Percentiles rank a stretch among this genome's conserved stretches.
Conservation (phyloP, 139 green algal genomes). For the Volvox reticuliferus region DNA sequence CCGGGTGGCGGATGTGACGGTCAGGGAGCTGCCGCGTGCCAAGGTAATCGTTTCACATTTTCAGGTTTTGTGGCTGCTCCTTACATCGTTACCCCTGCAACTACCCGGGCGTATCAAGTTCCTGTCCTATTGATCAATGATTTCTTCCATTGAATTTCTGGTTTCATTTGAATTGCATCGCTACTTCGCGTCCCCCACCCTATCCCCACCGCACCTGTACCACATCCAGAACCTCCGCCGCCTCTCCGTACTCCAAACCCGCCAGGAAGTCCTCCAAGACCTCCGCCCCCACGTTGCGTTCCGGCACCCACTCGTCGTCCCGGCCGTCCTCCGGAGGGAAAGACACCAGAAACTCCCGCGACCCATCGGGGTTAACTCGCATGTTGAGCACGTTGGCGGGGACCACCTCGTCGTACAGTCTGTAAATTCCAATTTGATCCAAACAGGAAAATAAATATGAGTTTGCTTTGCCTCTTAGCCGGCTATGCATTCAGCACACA, state of each 20-base stretch:
- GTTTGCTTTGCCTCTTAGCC: no score
- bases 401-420: conserved; percentile 86
- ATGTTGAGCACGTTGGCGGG: conserved; percentile 48
- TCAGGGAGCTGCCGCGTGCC: no score
- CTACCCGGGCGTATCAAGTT: no score
- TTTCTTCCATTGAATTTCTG: no score
- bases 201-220: conserved; percentile 51
- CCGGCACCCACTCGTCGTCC: conserved; percentile 75
- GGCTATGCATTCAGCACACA: no score
- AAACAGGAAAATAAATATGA: no score
- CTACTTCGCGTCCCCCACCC: background rate
- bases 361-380: conserved; percentile 30
- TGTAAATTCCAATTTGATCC: background rate
- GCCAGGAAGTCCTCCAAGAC: conserved; percentile 82
- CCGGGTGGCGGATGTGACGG: no score
- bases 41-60: no score
- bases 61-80: no score
- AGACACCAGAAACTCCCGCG: conserved; percentile 78
- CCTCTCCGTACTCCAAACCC: conserved; percentile 78
- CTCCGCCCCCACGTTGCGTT: conserved; percentile 73
- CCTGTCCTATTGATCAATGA: no score
- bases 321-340: conserved; percentile 54
- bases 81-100: no score
- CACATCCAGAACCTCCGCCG: conserved; percentile 54
- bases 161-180: no score